Conservation (phyloP, 169 alveolate species). For the Pseudocohnilembus persalinus region DNA sequence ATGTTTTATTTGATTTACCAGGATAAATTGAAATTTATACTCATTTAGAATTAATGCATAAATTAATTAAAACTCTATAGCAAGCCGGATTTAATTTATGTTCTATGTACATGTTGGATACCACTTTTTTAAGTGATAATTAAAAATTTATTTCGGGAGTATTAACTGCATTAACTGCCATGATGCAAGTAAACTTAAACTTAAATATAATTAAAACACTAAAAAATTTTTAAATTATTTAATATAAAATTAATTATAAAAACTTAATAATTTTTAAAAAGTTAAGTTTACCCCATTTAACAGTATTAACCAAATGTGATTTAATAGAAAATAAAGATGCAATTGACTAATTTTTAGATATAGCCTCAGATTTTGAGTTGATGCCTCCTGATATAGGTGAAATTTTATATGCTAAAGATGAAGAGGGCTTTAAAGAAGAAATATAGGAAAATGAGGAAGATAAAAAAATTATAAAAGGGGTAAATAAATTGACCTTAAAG, state of each 20-base stretch:
- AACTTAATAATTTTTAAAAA: no score
- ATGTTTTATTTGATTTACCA: constrained; percentile 96
- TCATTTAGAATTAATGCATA: constrained; percentile 93
- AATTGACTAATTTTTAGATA: constrained; percentile 30
- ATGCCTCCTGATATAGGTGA: not conserved
- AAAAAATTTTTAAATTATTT: no score
- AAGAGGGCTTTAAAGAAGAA: not conserved
- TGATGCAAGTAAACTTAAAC: constrained; percentile 56
- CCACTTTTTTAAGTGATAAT: constrained; percentile 93
- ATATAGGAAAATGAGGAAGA: not conserved
- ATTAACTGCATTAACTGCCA: constrained; percentile 93
- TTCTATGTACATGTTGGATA: constrained; percentile 93
- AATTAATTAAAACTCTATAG: constrained; percentile 81
- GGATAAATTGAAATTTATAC: constrained; percentile 97
- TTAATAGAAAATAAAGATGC: constrained; percentile 71
- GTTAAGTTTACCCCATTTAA: not conserved
- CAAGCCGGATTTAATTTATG: constrained; percentile 91
- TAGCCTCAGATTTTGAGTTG: constrained; percentile 6
- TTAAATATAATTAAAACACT: no score
- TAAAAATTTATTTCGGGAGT: constrained; percentile 94
- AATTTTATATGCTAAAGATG: not conserved
- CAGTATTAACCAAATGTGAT: constrained; percentile 96
- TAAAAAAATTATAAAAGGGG: not conserved
- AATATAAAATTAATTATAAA: no score
- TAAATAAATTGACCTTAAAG: not conserved